These are phyloP conservation scores for Chalara sp. DNA, from an alignment of 2,329 filamentous ascomycete species.

Conservation along the genomic window DNA sequence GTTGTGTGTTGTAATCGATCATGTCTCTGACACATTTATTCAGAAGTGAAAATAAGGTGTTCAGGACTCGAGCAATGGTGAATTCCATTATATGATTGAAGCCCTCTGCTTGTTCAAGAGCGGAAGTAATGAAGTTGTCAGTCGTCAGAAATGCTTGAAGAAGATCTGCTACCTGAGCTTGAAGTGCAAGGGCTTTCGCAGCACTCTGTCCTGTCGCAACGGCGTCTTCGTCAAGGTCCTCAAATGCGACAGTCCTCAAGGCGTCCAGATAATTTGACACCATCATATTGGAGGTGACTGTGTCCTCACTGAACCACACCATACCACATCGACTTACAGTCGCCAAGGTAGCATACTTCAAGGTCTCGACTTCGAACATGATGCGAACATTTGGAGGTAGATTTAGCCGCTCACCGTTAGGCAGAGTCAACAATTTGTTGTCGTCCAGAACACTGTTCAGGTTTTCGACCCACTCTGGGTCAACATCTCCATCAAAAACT, in stretches of 20 bases:
- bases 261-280: constrained; percentile 83
- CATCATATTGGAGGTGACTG: constrained; percentile 88
- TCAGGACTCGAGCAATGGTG: constrained; percentile 82
- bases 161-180: constrained; percentile 72
- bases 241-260: constrained; percentile 76
- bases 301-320: constrained; percentile 99
- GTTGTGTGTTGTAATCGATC: constrained; percentile 92
- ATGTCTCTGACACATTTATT: constrained; percentile 91
- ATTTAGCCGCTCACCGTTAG: constrained; percentile 96
- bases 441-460: constrained; percentile 99
- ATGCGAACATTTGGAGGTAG: constrained; percentile 92
- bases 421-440: constrained; percentile 94
- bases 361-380: constrained; percentile 98
- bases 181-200: constrained; percentile 71
- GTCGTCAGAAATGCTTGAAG: constrained; percentile 68
- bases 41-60: constrained; percentile 87
- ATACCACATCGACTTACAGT: constrained; percentile 99
- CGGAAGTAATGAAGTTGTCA: constrained; percentile 75
- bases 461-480: constrained; percentile 99
- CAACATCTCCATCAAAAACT: constrained; percentile 97
- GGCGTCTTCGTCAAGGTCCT: constrained; percentile 91
- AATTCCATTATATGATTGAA: constrained; percentile 99
- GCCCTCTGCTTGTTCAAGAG: constrained; percentile 65
- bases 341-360: constrained; percentile 94
- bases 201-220: constrained; percentile 69